Evolutionary conservation across 768 basidiomycete genomes (phyloP).

Genomic region (Thelephora ganbajun): DNA sequence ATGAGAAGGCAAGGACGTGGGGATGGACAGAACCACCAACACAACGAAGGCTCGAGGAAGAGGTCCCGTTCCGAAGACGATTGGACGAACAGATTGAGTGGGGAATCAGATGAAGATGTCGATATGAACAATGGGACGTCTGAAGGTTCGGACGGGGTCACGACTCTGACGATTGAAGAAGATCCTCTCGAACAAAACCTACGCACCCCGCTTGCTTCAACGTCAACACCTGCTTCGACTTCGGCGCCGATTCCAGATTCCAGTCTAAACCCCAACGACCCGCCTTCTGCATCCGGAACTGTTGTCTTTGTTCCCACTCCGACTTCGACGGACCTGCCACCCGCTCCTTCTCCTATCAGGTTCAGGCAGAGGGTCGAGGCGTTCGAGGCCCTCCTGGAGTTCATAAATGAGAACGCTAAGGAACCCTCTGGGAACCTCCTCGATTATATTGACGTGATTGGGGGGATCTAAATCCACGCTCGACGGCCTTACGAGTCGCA

Average conservation of each 20-base stretch:
- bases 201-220: not conserved
- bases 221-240: not conserved
- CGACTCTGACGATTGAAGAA: not conserved
- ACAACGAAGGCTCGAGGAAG: slow-evolving; percentile 26
- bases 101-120: slow-evolving; percentile 15
- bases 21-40: not conserved
- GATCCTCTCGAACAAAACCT: not conserved
- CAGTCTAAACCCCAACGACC: too few species aligned
- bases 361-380: slow-evolving; percentile 56
- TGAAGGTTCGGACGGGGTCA: not conserved
- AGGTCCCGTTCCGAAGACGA: slow-evolving; percentile 23
- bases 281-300: too few species aligned
- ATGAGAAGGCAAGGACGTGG: not conserved
- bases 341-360: slow-evolving; percentile 26
- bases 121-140: not conserved
- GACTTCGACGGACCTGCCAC: too few species aligned
- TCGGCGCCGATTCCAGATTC: too few species aligned
- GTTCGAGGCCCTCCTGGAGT: slow-evolving; percentile 53
- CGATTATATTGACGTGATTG: slow-evolving; percentile 35
- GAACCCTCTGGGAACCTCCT: slow-evolving; percentile 52
- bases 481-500: too few species aligned
- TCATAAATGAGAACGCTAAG: slow-evolving; percentile 48
- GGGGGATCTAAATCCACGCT: too few species aligned
- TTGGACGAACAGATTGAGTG: slow-evolving; percentile 11
- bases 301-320: too few species aligned